Conservation (phyloP, 1,284 basidiomycete species). For the Porogramme epimiltina region DNA sequence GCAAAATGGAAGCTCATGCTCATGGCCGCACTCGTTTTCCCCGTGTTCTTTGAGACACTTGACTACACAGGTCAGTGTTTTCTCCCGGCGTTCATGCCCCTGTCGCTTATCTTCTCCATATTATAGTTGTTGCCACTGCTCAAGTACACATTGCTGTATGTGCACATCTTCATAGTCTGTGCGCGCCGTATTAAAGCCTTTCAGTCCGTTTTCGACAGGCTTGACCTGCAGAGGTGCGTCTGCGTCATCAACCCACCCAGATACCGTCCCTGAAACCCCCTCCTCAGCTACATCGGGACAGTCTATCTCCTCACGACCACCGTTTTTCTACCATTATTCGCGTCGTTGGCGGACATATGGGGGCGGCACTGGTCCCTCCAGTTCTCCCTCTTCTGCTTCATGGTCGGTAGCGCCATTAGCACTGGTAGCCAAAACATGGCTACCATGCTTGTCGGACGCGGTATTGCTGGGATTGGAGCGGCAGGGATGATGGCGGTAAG, state of each 20-base stretch:
- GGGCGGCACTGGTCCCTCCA: constrained; percentile 51
- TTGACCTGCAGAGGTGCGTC: constrained; percentile 47
- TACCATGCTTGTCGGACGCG: constrained; percentile 46
- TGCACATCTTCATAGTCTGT: not conserved
- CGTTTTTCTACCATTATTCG: constrained; percentile 53
- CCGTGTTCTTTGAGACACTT: constrained; percentile 34
- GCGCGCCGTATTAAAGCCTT: not conserved
- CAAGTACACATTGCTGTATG: constrained; percentile 50
- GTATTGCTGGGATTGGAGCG: constrained; percentile 49
- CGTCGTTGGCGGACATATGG: constrained; percentile 48
- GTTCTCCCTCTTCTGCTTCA: constrained; percentile 44
- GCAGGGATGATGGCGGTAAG: constrained; percentile 48
- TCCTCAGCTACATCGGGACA: constrained; percentile 41
- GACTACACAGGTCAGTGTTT: constrained; percentile 43
- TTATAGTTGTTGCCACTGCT: constrained; percentile 53
- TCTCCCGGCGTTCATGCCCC: not conserved
- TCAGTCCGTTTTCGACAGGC: constrained; percentile 46
- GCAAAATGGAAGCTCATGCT: constrained; percentile 25
- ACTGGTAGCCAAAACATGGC: constrained; percentile 45
- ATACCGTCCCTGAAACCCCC: constrained; percentile 8
- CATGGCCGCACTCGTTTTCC: constrained; percentile 28
- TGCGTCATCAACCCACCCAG: constrained; percentile 3
- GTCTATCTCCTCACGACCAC: constrained; percentile 45
- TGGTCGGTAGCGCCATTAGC: constrained; percentile 47
- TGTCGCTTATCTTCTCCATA: not conserved